Base-by-base conservation (phyloP, 164 flowering plant species). In the Magnolia changhungtana region DNA sequence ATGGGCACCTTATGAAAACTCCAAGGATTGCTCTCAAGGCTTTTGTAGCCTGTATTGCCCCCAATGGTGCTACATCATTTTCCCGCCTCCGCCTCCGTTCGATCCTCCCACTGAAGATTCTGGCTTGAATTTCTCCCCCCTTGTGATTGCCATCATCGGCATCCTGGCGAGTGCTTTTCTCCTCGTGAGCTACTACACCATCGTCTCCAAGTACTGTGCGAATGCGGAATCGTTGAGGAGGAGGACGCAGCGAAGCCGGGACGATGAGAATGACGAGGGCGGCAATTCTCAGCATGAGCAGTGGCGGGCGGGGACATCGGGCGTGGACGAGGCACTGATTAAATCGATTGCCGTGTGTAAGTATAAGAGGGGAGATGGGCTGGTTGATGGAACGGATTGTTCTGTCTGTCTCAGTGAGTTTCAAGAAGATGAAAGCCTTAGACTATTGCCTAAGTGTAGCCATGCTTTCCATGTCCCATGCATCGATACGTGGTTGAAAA, bases 401-500 rank as follows among this genome's bases (percentile, higher is more conserved):
- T 86, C 94, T 0, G 96, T 94, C 79, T 94, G 98, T 70, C 79
- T 91, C 10, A 83, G 87, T 75, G 96, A 90, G 72, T 94, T 94
- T 77, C 72, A 83, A 75, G 96, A 94, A 71, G 87, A 86, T 20
- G 97, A 94, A 80, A 84, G 79, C 45, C 49, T 94, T 8, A 81
- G 96, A 81, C 84, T 92, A 7, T 78, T 94, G 81, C 97, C 96
- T 0, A 91, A 91, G 74, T 94, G 98, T 75, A 87, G 90, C 63
- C 98, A 94, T 79, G 96, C 94, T 67, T 94, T 94, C 78, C 97
- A 94, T 80, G 76, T 91, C 52, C 66, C 75, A 0, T 94, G 97
- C 82, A 91, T 94, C 64, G 98, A 94, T 79, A 90, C 88, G n/a
- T 94, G 98, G 97, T 84, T 94, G 7, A 80, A 81, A 74, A 87